Percentiles rank a stretch among this genome's conserved stretches.
Conservation (phyloP, 2,329 filamentous ascomycete species). For the Talaromyces pinophilus region DNA sequence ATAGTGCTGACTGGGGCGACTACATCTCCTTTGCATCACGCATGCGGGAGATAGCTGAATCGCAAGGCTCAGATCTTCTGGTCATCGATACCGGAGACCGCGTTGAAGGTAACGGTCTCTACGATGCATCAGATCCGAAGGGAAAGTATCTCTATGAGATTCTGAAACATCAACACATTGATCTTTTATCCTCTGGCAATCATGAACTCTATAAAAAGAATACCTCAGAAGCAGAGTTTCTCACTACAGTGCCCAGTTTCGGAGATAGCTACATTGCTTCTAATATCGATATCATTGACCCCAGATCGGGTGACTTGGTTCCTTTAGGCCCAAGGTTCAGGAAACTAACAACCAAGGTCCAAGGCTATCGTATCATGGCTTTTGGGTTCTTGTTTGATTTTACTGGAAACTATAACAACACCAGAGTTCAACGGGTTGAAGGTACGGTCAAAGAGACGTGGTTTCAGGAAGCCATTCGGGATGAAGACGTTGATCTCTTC, state of each 20-base stretch:
- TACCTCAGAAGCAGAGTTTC: constrained; percentile 75
- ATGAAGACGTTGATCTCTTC: constrained; percentile 79
- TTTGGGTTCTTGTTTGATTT: constrained; percentile 98
- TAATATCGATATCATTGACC: constrained; percentile 85
- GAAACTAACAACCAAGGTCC: constrained; percentile 89
- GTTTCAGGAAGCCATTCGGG: constrained; percentile 83
- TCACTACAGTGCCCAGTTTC: constrained; percentile 80
- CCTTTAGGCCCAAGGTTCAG: constrained; percentile 80
- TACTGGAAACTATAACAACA: constrained; percentile 86
- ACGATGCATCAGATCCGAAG: constrained; percentile 84
- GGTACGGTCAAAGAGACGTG: constrained; percentile 80
- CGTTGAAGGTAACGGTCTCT: constrained; percentile 91
- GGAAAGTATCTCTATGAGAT: constrained; percentile 88
- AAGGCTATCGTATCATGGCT: constrained; percentile 77
- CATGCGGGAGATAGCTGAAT: constrained; percentile 75
- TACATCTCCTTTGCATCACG: constrained; percentile 91
- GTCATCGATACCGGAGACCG: constrained; percentile 94
- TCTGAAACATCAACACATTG: constrained; percentile 76
- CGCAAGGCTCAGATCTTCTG: constrained; percentile 78
- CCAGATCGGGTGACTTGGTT: constrained; percentile 66
- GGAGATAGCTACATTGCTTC: constrained; percentile 80
- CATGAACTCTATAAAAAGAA: constrained; percentile 88
- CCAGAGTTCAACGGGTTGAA: constrained; percentile 75
- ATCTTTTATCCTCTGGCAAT: constrained; percentile 85
- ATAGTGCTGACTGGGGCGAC: constrained; percentile 96